These are phyloP conservation scores for Dacryopinax primogenitus DNA, from an alignment of 768 basidiomycete species.

Conservation along the genomic window DNA sequence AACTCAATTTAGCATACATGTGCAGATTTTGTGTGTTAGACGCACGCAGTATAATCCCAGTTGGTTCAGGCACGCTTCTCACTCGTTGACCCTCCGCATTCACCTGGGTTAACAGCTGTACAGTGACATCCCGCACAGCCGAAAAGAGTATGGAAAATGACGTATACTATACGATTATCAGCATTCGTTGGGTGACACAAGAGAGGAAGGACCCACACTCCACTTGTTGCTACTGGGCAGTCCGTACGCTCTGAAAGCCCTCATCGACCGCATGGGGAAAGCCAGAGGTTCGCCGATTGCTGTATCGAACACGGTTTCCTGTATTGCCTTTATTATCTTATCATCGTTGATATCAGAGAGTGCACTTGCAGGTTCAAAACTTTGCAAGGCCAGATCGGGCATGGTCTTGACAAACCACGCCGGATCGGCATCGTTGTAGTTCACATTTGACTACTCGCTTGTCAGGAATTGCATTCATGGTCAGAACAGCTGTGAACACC, in stretches of 20 bases:
- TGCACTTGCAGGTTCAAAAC: not conserved
- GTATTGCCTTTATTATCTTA: not conserved
- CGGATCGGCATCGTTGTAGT: no score
- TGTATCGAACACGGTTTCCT: not conserved
- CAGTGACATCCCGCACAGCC: constrained; percentile 55
- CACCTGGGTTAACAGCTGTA: constrained; percentile 21
- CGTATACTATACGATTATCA: not conserved
- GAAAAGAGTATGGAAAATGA: constrained; percentile 50
- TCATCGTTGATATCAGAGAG: not conserved
- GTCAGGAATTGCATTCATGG: no score
- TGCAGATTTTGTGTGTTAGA: constrained; percentile 15
- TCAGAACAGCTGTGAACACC: no score
- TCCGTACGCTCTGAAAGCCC: not conserved
- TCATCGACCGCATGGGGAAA: not conserved
- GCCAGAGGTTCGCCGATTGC: not conserved
- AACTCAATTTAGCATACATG: constrained; percentile 11
- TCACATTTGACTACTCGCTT: no score
- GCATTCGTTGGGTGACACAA: not conserved
- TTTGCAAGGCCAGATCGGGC: no score
- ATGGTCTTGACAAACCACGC: no score
- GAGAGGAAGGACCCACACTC: not conserved
- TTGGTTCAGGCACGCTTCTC: constrained; percentile 35
- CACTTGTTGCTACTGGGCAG: not conserved
- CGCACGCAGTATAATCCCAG: constrained; percentile 55
- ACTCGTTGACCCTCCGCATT: constrained; percentile 29